phyloP scores from a whole-genome alignment of 768 basidiomycete species.

The Cantharellus anzutake region DNA sequence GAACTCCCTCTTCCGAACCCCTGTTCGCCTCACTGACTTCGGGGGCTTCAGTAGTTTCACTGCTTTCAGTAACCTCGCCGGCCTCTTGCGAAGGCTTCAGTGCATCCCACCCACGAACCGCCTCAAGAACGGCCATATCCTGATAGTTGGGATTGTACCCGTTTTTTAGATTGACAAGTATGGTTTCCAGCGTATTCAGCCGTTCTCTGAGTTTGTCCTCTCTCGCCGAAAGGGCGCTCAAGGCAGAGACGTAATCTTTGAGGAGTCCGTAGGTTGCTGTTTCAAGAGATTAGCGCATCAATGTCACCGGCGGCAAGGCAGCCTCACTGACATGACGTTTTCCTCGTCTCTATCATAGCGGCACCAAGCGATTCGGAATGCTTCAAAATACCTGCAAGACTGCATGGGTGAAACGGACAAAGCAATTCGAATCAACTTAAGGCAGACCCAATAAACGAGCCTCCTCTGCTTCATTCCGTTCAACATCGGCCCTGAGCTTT shows the following conservation, averaged over 20 bases:
- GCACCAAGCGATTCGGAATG: conserved; percentile 60
- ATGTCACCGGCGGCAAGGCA: neutral
- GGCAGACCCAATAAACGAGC: conserved; percentile 44
- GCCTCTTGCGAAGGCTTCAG: conserved; percentile 45
- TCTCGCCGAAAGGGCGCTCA: conserved; percentile 58
- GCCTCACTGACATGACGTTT: conserved; percentile 53
- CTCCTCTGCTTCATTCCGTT: conserved; percentile 47
- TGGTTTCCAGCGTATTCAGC: conserved; percentile 60
- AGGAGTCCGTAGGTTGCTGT: conserved; percentile 70
- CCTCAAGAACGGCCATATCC: conserved; percentile 96
- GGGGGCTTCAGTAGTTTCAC: conserved; percentile 13
- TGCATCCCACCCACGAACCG: conserved; percentile 84
- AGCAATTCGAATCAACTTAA: neutral
- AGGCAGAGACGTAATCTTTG: conserved; percentile 47
- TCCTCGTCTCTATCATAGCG: conserved; percentile 66
- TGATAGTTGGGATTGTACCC: conserved; percentile 98
- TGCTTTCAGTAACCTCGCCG: conserved; percentile 13
- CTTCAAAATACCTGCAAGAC: conserved; percentile 47
- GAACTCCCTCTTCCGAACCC: conserved; percentile 4
- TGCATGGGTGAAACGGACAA: neutral
- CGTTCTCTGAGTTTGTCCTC: conserved; percentile 54
- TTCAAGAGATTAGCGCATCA: neutral
- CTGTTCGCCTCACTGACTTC: too few species aligned
- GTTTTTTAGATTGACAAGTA: conserved; percentile 58
- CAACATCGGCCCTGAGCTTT: conserved; percentile 38